These are phyloP conservation scores for Cetradonia linearis DNA, from an alignment of 495 filamentous ascomycete species.

Conservation along the genomic window DNA sequence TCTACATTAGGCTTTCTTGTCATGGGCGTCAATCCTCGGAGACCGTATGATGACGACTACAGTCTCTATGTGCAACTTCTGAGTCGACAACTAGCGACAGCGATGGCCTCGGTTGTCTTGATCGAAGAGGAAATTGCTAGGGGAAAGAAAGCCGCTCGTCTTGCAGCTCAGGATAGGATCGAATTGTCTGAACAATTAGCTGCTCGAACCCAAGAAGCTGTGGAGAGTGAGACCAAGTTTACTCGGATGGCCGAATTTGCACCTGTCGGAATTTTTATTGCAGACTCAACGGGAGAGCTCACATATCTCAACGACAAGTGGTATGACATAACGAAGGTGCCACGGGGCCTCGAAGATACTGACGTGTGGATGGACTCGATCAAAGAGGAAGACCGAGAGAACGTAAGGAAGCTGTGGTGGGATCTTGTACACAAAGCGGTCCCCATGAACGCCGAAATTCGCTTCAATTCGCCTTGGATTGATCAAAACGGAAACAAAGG, in stretches of 20 bases:
- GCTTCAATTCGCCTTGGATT: constrained; percentile 53
- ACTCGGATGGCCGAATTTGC: constrained; percentile 65
- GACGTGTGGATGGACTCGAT: constrained; percentile 60
- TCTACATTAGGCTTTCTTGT: constrained; percentile 57
- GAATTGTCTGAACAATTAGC: constrained; percentile 58
- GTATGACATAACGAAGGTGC: constrained; percentile 55
- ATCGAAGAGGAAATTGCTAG: constrained; percentile 52
- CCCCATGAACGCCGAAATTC: constrained; percentile 53
- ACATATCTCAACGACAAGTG: constrained; percentile 66
- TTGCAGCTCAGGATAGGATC: constrained; percentile 44
- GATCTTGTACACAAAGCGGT: constrained; percentile 45
- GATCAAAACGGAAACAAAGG: constrained; percentile 46
- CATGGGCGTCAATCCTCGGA: constrained; percentile 56
- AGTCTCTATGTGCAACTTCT: constrained; percentile 59
- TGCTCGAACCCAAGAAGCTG: constrained; percentile 54
- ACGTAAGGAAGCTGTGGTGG: constrained; percentile 45
- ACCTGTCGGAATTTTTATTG: constrained; percentile 64
- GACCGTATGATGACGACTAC: constrained; percentile 62
- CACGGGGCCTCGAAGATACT: constrained; percentile 38
- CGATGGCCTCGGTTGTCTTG: constrained; percentile 59
- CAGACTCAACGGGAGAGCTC: constrained; percentile 48
- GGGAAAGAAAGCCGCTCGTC: constrained; percentile 44
- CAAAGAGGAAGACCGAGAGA: constrained; percentile 47
- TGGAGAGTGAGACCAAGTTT: constrained; percentile 61
- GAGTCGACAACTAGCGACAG: constrained; percentile 57